A percentile compares a stretch with the other conserved stretches of the same genome.
phyloP scores from a whole-genome alignment of 345 rosid species.

The Salix dunnii region DNA sequence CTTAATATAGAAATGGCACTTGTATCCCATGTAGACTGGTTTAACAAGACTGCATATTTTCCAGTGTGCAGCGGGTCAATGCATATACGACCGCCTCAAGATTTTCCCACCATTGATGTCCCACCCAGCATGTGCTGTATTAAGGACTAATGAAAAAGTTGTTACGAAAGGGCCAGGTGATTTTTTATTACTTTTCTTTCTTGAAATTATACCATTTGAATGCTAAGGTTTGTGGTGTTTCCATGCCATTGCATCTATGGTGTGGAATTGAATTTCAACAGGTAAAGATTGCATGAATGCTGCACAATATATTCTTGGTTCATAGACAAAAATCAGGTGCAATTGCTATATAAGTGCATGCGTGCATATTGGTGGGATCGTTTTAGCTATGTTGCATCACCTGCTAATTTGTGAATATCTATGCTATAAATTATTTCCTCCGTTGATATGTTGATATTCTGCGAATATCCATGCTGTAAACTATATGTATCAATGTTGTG shows the following conservation, averaged over 20 bases:
- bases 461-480: too few relatives aligned
- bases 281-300: not conserved
- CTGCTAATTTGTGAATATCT: too few relatives aligned
- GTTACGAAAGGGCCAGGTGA: slow-evolving; percentile 45
- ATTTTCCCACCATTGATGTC: slow-evolving; percentile 64
- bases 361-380: too few relatives aligned
- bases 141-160: slow-evolving; percentile 50
- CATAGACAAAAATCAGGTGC: too few relatives aligned
- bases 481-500: too few relatives aligned
- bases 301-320: too few relatives aligned
- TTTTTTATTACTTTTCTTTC: slow-evolving; percentile 4
- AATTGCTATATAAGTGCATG: too few relatives aligned
- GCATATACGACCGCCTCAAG: slow-evolving; percentile 63
- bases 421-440: too few relatives aligned
- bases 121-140: slow-evolving; percentile 36
- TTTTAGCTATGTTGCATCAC: too few relatives aligned
- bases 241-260: not conserved
- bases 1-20: slow-evolving; percentile 5
- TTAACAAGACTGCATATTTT: slow-evolving; percentile 12
- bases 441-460: too few relatives aligned
- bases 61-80: slow-evolving; percentile 77
- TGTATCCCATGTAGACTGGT: not conserved
- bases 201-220: not conserved
- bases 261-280: slow-evolving; percentile 13
- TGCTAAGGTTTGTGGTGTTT: not conserved